Conservation (phyloP, 306 rosid species). For the Gastrolobium villosum region DNA sequence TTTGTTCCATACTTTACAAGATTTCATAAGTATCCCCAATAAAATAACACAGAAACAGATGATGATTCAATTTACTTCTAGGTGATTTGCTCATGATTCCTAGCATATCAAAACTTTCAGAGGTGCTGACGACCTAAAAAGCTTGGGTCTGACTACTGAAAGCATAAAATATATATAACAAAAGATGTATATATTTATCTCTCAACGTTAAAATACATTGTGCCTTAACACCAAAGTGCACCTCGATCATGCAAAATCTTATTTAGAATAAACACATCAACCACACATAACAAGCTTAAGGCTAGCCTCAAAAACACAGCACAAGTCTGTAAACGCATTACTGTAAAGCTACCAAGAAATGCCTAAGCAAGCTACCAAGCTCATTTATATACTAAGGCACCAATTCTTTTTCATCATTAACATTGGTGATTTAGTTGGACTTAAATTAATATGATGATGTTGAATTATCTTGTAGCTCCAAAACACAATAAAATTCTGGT, state of each 20-base stretch:
- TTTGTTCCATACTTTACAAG: not conserved
- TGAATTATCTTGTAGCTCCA: slow-evolving; percentile 21
- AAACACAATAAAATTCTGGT: slow-evolving; percentile 13
- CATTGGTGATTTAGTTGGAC: not conserved
- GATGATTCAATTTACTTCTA: not conserved
- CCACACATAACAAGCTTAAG: slow-evolving; percentile 10
- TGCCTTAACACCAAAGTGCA: not conserved
- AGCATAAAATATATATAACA: slow-evolving; percentile 7
- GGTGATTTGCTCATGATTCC: not conserved
- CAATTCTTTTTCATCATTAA: slow-evolving; percentile 8
- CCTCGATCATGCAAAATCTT: slow-evolving; percentile 6
- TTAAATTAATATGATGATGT: not conserved
- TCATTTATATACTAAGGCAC: not conserved
- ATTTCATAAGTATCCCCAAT: not conserved
- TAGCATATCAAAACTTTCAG: slow-evolving; percentile 7
- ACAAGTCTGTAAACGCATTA: slow-evolving; percentile 20
- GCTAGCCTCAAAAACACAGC: not conserved
- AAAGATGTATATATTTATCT: not conserved
- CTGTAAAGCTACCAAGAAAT: slow-evolving; percentile 17
- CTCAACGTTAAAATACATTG: too few species aligned
- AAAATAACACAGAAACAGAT: not conserved
- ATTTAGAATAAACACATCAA: slow-evolving; percentile 14
- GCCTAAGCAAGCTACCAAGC: slow-evolving; percentile 26
- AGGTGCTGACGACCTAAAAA: not conserved
- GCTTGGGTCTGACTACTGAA: not conserved